Evolutionary conservation across 163 green algal genomes (phyloP).

Genomic region (Coccomyxa subellipsoidea): DNA sequence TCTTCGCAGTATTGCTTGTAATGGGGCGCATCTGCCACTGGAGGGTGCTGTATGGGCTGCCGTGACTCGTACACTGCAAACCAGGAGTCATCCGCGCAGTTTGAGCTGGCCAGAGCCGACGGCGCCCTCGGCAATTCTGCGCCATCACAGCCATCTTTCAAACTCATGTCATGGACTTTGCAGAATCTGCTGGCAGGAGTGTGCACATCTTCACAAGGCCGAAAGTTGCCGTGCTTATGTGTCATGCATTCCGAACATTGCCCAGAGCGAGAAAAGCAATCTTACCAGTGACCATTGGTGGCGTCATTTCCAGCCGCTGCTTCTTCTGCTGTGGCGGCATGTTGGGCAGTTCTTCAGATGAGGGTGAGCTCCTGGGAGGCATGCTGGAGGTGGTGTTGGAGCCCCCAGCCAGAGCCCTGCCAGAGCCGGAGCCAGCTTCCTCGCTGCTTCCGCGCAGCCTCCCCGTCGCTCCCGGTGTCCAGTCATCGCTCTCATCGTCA

Average conservation of each 20-base stretch:
- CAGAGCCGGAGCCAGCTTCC: neutral
- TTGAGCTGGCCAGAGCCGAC: neutral
- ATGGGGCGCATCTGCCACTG: neutral
- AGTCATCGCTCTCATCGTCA: neutral
- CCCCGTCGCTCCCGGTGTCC: neutral
- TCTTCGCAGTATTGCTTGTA: neutral
- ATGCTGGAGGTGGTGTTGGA: neutral
- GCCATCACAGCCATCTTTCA: neutral
- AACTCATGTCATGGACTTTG: too few species aligned
- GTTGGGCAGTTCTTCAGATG: neutral
- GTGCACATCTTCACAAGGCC: too few species aligned
- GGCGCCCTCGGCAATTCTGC: neutral
- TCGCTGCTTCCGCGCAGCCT: neutral
- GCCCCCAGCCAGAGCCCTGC: neutral
- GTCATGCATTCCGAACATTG: neutral
- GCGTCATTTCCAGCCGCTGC: neutral
- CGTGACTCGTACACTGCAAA: conserved; percentile 2
- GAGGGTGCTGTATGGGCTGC: neutral
- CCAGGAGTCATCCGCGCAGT: conserved; percentile 2
- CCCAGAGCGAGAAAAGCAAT: neutral
- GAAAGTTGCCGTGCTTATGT: neutral
- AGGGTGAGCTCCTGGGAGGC: neutral
- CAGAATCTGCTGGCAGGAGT: too few species aligned
- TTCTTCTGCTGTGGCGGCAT: neutral
- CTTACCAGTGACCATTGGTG: neutral